Base-by-base conservation (phyloP, 768 basidiomycete species). In the Hericium rajendrae region DNA sequence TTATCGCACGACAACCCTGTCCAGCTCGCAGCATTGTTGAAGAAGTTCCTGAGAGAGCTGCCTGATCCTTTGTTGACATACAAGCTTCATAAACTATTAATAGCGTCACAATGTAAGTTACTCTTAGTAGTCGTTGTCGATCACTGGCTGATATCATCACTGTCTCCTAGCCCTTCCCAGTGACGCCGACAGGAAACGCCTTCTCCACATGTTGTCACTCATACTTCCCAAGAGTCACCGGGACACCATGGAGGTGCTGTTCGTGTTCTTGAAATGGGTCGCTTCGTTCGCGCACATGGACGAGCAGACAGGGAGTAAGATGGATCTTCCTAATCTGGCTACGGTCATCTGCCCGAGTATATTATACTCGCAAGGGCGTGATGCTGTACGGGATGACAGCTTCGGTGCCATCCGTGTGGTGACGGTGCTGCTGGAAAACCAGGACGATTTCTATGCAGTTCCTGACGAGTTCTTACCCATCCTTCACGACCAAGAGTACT, bases 181-280 rank as follows among this genome's bases (percentile, higher is more conserved):
- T 41, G 85, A 88, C 26, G 80, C 80, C 39, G 93, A 98, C 51
- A 84, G 93, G 49, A 82, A 80, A 64, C 85, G 89, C 53, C 81
- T 87, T 65, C 78, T 98, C 26, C 94, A 97, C 69, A 78, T 95
- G 62, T 76, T 94, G 15, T 86, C 87, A 43, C 75, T 94, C 57
- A 75, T 98, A 8, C 74, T 99, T 66, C 97, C 97, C 38, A 93
- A 92, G 73, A 82, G 83, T 60, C 91, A 99, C 70, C 86, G 97
- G 61, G 97, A 99, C 71, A 97, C 95, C 18, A 84, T 97, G 83
- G 97, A 99, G 72, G 91, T 97, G 53, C 75, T 99, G 53, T 97
- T 97, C 68, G 94, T 97, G 32, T 99, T 99, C 76, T 79, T 99
- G 63, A 97, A 97, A 72, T 99, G 97, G 97, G 97, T 99, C 11